Evolutionary conservation across 345 rosid species (phyloP).

Genomic region (Adansonia digitata): DNA sequence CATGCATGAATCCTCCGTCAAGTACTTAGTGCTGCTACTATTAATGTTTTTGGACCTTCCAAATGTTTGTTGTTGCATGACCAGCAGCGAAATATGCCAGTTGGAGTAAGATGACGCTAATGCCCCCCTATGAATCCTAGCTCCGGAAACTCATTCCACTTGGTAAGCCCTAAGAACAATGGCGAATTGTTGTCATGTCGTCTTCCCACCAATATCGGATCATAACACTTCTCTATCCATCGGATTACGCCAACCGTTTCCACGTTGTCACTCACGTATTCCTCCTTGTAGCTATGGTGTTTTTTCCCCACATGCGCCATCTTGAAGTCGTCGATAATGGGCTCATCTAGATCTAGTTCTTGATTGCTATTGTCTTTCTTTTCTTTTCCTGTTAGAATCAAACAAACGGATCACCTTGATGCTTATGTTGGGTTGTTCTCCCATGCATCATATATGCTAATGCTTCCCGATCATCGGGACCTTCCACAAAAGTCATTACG

Average conservation of each 20-base stretch:
- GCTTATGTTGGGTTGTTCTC: constrained; percentile 52
- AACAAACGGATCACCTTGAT: constrained; percentile 56
- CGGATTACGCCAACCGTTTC: constrained; percentile 68
- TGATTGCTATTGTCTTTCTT: constrained; percentile 11
- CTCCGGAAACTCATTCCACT: constrained; percentile 97
- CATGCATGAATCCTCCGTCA: not conserved
- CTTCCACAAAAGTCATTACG: constrained; percentile 67
- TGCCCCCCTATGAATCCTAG: constrained; percentile 85
- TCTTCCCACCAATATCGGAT: constrained; percentile 77
- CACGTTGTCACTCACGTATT: constrained; percentile 57
- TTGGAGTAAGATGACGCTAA: constrained; percentile 86
- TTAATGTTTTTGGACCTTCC: not conserved
- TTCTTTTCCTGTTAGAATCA: constrained; percentile 16
- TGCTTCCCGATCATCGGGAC: constrained; percentile 83
- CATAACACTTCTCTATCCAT: constrained; percentile 58
- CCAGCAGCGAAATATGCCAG: constrained; percentile 60
- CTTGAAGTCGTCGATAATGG: constrained; percentile 45
- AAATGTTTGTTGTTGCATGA: constrained; percentile 56
- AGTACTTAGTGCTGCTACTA: not conserved
- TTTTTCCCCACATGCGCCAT: constrained; percentile 35
- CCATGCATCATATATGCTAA: constrained; percentile 74
- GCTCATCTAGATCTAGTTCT: constrained; percentile 47
- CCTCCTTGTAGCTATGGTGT: constrained; percentile 43
- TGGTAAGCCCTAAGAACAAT: constrained; percentile 72
- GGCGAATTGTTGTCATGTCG: constrained; percentile 67